Evolutionary conservation across 257 asterid genomes (phyloP).

Genomic region (Forsythia suspensa): DNA sequence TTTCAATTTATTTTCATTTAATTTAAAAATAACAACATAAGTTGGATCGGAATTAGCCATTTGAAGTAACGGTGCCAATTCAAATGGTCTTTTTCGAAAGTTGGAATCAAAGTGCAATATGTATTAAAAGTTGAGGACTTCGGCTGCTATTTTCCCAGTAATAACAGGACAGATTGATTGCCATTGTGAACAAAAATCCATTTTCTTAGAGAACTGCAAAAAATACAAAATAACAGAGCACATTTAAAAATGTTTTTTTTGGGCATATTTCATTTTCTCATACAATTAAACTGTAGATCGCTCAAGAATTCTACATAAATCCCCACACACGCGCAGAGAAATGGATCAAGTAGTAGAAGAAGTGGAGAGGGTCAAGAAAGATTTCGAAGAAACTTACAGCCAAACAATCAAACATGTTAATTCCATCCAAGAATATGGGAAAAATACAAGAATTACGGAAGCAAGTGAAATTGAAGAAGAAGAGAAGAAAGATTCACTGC

Average conservation of each 20-base stretch:
- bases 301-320: not conserved
- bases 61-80: not conserved
- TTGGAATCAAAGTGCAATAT: not conserved
- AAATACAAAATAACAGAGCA: too few species aligned
- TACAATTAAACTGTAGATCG: too few species aligned
- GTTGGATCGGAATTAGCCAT: too few species aligned
- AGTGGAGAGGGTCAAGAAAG: constrained; percentile 63
- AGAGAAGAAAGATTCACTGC: constrained; percentile 62
- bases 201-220: too few species aligned
- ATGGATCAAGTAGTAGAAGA: constrained; percentile 81
- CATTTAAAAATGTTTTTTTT: too few species aligned
- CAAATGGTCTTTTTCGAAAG: not conserved
- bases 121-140: too few species aligned
- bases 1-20: not conserved
- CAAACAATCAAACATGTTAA: constrained; percentile 47
- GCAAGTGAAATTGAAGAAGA: constrained; percentile 28
- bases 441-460: constrained; percentile 38
- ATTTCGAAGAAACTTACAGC: constrained; percentile 48
- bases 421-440: constrained; percentile 70
- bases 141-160: too few species aligned
- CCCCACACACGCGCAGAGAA: not conserved
- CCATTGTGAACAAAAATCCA: too few species aligned
- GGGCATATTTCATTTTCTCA: too few species aligned
- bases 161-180: too few species aligned
- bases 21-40: too few species aligned